These are phyloP conservation scores for Globisporangium carolinianum DNA, from an alignment of 352 stramenopile species.

Conservation along the genomic window DNA sequence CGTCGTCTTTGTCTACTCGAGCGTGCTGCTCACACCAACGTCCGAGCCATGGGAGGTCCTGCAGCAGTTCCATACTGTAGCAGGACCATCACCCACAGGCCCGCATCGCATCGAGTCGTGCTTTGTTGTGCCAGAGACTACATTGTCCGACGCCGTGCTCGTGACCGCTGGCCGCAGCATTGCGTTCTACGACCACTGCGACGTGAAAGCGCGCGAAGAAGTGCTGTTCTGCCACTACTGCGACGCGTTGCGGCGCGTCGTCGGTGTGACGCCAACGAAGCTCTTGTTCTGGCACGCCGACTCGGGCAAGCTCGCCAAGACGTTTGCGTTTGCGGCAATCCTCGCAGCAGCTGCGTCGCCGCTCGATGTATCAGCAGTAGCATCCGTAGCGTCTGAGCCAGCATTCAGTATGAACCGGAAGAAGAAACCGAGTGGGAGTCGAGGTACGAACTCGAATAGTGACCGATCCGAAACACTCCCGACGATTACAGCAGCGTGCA, in stretches of 20 bases:
- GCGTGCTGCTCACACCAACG: constrained; percentile 33
- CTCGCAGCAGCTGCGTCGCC: constrained; percentile 12
- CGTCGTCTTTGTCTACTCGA: constrained; percentile 39
- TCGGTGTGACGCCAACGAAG: constrained; percentile 44
- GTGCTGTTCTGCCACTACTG: constrained; percentile 57
- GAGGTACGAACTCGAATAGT: too few relatives aligned
- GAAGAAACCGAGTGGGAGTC: too few relatives aligned
- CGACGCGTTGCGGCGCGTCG: constrained; percentile 40
- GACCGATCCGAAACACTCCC: too few relatives aligned
- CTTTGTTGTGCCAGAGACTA: constrained; percentile 39
- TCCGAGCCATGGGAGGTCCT: constrained; percentile 45
- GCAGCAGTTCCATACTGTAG: constrained; percentile 26
- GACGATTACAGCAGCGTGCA: constrained; percentile 61
- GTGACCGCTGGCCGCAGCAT: constrained; percentile 30
- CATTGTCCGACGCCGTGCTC: constrained; percentile 43
- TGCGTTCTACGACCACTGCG: constrained; percentile 53
- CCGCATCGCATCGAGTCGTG: constrained; percentile 5
- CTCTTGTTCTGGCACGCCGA: constrained; percentile 60
- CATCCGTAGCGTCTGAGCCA: too few relatives aligned
- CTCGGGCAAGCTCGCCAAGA: constrained; percentile 42
- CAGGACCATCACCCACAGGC: neutral
- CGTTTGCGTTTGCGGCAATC: constrained; percentile 39
- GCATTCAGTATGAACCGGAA: constrained; percentile 4
- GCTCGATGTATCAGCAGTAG: neutral
- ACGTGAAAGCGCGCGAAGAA: constrained; percentile 55